Conservation (phyloP, 805 yeast genomes). For the Kodamaea jinghongensis region DNA sequence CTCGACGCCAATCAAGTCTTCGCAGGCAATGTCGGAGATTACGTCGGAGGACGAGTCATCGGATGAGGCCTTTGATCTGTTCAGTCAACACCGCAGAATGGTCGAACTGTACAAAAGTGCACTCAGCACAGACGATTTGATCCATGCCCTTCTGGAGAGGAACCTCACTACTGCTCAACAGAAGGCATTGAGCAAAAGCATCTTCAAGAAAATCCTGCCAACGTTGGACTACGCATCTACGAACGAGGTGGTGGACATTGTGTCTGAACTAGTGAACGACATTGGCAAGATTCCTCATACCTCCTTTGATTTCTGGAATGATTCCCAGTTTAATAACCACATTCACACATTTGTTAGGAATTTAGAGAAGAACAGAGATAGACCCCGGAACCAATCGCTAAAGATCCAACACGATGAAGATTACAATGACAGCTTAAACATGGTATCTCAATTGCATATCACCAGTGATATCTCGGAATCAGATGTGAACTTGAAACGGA, state of each 20-base stretch:
- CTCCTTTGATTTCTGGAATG: background rate
- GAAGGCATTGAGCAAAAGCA: background rate
- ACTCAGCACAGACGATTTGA: slow-evolving; percentile 7
- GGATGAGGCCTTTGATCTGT: background rate
- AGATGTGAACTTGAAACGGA: too few relatives aligned
- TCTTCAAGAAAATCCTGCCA: slow-evolving; percentile 1
- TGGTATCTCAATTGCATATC: slow-evolving; percentile 14
- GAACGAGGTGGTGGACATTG: slow-evolving; percentile 1
- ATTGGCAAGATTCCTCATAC: background rate
- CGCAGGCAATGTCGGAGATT: background rate
- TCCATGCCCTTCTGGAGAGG: slow-evolving; percentile 3
- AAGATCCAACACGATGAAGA: slow-evolving; percentile 16
- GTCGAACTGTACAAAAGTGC: slow-evolving; percentile 7
- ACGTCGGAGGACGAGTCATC: background rate
- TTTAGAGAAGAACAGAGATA: background rate
- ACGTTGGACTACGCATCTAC: background rate
- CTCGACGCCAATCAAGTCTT: too few relatives aligned
- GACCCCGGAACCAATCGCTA: slow-evolving; percentile 18
- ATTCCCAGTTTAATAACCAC: background rate
- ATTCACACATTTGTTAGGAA: background rate
- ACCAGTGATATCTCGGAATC: slow-evolving; percentile 3
- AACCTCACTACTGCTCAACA: slow-evolving; percentile 2
- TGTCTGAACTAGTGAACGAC: slow-evolving; percentile 1
- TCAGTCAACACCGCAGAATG: slow-evolving; percentile 6
- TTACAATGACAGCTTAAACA: slow-evolving; percentile 15